Percentiles rank a stretch among this genome's conserved stretches.
Evolutionary conservation across 2,329 filamentous ascomycete genomes (phyloP).

Genomic region (Colletotrichum sp.): DNA sequence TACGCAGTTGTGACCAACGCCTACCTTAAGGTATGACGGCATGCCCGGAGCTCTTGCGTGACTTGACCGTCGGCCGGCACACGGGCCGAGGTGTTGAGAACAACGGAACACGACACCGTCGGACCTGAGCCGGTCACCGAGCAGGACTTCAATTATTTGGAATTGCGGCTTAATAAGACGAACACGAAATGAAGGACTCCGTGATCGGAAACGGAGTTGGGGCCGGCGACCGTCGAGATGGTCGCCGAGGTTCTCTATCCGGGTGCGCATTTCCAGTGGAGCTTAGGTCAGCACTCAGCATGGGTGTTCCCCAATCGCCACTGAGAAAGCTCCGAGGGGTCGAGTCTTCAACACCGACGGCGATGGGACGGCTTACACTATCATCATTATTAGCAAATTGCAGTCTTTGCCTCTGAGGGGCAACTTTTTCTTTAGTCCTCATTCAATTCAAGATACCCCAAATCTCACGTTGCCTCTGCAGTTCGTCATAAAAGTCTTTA

Average conservation of each 20-base stretch:
- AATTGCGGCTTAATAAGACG: neutral
- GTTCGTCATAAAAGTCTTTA: neutral
- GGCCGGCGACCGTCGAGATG: neutral
- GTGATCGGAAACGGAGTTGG: neutral
- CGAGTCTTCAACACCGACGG: neutral
- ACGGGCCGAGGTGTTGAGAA: neutral
- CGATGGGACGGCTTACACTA: neutral
- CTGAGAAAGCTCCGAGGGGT: neutral
- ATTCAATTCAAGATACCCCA: neutral
- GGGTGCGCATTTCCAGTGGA: neutral
- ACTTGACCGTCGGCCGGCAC: neutral
- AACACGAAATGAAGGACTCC: neutral
- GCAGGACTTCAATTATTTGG: neutral
- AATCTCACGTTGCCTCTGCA: neutral
- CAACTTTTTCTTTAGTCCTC: neutral
- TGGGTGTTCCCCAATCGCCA: neutral
- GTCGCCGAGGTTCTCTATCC: constrained; percentile 10
- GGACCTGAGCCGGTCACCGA: neutral
- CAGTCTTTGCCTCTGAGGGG: neutral
- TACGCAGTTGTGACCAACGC: neutral
- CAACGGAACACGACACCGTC: neutral
- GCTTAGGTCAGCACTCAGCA: constrained; percentile 22
- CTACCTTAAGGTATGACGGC: constrained; percentile 17
- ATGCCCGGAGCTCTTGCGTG: constrained; percentile 4
- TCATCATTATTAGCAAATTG: constrained; percentile 17